These are phyloP conservation scores for Fusarium siculi DNA, from an alignment of 2,329 filamentous ascomycete species.

Conservation along the genomic window DNA sequence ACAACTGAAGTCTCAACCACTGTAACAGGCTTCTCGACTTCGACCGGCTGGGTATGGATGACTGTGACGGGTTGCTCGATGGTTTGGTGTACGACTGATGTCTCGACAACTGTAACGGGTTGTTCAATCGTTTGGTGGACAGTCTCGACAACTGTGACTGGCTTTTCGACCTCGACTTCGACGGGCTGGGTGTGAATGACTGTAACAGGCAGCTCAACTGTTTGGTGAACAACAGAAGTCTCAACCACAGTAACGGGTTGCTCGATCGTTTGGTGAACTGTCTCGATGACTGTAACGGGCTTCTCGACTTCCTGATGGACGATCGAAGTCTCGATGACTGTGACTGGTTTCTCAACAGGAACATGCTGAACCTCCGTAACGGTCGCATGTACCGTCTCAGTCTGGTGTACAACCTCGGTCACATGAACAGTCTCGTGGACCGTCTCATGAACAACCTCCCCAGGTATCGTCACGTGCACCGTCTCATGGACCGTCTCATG, in stretches of 20 bases:
- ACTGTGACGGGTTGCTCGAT: background rate
- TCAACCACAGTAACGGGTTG: slow-evolving; percentile 1
- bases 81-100: background rate
- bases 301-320: slow-evolving; percentile 18
- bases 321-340: background rate
- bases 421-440: slow-evolving; percentile 4
- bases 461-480: slow-evolving; percentile 9
- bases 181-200: slow-evolving; percentile 2
- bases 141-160: slow-evolving; percentile 7
- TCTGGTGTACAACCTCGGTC: background rate
- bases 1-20: background rate
- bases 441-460: slow-evolving; percentile 10
- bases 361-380: slow-evolving; percentile 15
- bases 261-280: slow-evolving; percentile 13
- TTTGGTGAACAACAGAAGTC: slow-evolving; percentile 19
- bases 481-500: slow-evolving; percentile 13
- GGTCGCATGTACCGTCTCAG: background rate
- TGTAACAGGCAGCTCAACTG: slow-evolving; percentile 5
- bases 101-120: slow-evolving; percentile 12
- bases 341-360: background rate
- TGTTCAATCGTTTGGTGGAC: slow-evolving; percentile 12
- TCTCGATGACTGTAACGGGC: slow-evolving; percentile 14
- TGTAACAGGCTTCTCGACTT: background rate
- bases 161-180: slow-evolving; percentile 17
- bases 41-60: background rate